Percentiles rank a stretch among this genome's conserved stretches.
These are phyloP conservation scores for Calonectria leucothoes DNA, from an alignment of 2,329 filamentous ascomycete genomes.

Conservation along the genomic window DNA sequence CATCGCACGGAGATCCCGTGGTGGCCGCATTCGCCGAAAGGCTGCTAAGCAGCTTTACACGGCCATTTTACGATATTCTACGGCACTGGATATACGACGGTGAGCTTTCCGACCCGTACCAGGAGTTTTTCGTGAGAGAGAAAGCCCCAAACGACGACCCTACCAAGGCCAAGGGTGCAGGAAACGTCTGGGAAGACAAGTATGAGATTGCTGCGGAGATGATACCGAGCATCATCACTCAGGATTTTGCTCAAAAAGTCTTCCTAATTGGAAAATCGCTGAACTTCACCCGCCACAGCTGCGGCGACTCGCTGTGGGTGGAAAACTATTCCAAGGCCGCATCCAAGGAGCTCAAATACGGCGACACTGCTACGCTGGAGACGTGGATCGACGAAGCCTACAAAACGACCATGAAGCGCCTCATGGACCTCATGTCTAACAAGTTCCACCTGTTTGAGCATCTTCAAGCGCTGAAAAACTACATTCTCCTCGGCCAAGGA, in stretches of 20 bases:
- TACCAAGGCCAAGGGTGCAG: slow-evolving; percentile 71
- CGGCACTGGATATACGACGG: slow-evolving; percentile 98
- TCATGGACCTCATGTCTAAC: slow-evolving; percentile 92
- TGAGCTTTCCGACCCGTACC: slow-evolving; percentile 94
- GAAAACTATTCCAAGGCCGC: slow-evolving; percentile 93
- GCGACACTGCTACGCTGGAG: slow-evolving; percentile 91
- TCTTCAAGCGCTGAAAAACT: slow-evolving; percentile 90
- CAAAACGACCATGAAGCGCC: slow-evolving; percentile 95
- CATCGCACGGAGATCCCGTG: slow-evolving; percentile 94
- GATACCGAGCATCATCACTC: slow-evolving; percentile 92
- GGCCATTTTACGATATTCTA: slow-evolving; percentile 96
- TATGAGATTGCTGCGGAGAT: slow-evolving; percentile 87
- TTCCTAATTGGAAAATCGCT: slow-evolving; percentile 98
- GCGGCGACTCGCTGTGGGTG: slow-evolving; percentile 93
- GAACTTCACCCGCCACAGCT: slow-evolving; percentile 97
- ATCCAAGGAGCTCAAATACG: slow-evolving; percentile 91
- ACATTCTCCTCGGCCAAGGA: slow-evolving; percentile 92
- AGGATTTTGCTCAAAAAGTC: slow-evolving; percentile 94
- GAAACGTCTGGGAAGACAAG: slow-evolving; percentile 98
- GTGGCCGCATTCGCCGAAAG: slow-evolving; percentile 94
- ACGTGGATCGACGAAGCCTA: slow-evolving; percentile 97
- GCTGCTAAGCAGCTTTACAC: slow-evolving; percentile 85
- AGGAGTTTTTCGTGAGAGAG: slow-evolving; percentile 95
- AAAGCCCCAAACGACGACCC: slow-evolving; percentile 68
- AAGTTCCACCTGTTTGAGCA: slow-evolving; percentile 98